These are phyloP conservation scores for Neurospora tetraspora DNA, from an alignment of 495 filamentous ascomycete species.

Conservation along the genomic window DNA sequence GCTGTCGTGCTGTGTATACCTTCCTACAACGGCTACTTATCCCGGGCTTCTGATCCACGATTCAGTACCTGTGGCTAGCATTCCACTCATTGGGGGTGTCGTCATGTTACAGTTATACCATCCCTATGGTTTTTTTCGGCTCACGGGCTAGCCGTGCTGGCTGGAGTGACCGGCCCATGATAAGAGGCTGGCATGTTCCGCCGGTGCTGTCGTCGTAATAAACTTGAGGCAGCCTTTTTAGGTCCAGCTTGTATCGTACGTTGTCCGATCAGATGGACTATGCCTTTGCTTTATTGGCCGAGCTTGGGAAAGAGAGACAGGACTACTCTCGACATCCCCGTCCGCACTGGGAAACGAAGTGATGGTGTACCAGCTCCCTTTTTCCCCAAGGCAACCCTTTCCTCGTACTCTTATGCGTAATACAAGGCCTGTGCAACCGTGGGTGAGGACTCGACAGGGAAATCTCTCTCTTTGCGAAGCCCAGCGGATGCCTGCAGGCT, in stretches of 20 bases:
- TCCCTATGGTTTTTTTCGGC: not conserved
- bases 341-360: not conserved
- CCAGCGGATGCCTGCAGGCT: constrained; percentile 12
- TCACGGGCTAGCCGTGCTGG: not conserved
- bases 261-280: not conserved
- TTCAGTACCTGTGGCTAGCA: not conserved
- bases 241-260: not conserved
- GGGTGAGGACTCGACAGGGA: constrained; percentile 2
- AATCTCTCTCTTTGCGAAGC: constrained; percentile 7
- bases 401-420: not conserved
- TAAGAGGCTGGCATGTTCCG: not conserved
- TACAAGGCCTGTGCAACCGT: not conserved
- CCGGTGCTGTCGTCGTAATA: not conserved
- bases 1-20: not conserved
- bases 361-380: not conserved
- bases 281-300: not conserved
- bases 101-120: not conserved
- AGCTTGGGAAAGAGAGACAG: not conserved
- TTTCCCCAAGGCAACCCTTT: not conserved
- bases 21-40: not conserved
- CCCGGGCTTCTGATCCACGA: not conserved
- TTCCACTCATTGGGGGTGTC: not conserved
- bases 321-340: not conserved
- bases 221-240: not conserved
- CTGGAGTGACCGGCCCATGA: not conserved